These are phyloP conservation scores for Trichophyton mentagrophytes DNA, from an alignment of 2,329 filamentous ascomycete genomes.

Conservation along the genomic window DNA sequence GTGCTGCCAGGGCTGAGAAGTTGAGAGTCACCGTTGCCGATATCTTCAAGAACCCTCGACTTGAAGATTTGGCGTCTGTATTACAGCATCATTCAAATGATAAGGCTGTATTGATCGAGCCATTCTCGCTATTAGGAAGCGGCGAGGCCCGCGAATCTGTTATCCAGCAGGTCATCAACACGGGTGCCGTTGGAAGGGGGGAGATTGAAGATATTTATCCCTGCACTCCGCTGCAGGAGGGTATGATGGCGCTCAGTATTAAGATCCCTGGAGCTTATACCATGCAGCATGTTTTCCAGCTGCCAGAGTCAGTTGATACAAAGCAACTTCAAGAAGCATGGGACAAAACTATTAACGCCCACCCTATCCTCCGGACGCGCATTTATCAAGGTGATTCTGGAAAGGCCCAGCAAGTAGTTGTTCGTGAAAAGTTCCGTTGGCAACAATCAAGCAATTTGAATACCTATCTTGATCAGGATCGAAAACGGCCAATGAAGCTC, in stretches of 20 bases:
- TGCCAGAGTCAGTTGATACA: constrained; percentile 14
- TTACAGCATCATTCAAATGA: constrained; percentile 1
- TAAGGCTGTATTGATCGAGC: constrained; percentile 2
- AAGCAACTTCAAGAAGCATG: constrained; percentile 27
- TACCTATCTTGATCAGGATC: constrained; percentile 11
- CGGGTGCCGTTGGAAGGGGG: constrained; percentile 13
- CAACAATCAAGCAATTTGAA: constrained; percentile 12
- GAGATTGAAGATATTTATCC: constrained; percentile 22
- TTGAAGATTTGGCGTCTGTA: constrained; percentile 23
- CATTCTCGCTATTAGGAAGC: constrained; percentile 12
- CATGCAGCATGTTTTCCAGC: constrained; percentile 27
- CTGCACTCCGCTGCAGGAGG: constrained; percentile 29
- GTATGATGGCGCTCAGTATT: constrained; percentile 28
- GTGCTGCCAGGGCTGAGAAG: constrained; percentile 12
- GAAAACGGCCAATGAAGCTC: constrained; percentile 14
- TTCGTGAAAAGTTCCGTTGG: constrained; percentile 17
- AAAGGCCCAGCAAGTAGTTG: constrained; percentile 15
- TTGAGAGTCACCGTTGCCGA: constrained; percentile 17
- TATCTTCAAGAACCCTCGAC: constrained; percentile 23
- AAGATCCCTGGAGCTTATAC: constrained; percentile 30
- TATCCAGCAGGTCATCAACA: constrained; percentile 6
- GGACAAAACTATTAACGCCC: constrained; percentile 22
- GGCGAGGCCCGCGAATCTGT: constrained; percentile 6
- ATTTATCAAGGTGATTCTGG: constrained; percentile 18
- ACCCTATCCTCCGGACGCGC: constrained; percentile 32